These are phyloP conservation scores for Rhodotorula sp. DNA, from an alignment of 1,284 basidiomycete species.

Conservation along the genomic window DNA sequence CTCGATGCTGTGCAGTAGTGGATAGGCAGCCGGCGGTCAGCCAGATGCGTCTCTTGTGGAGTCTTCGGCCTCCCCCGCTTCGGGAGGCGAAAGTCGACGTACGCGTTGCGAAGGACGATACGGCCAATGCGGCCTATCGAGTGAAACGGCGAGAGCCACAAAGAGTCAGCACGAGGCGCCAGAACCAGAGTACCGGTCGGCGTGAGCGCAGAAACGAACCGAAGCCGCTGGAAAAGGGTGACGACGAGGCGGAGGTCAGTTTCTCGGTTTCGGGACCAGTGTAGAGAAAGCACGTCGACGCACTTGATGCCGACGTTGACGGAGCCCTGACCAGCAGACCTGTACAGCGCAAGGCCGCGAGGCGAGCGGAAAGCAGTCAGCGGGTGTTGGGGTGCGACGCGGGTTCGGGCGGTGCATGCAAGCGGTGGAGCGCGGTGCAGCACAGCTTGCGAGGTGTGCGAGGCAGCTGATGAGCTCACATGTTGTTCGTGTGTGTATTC, in stretches of 20 bases:
- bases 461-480: too few species aligned
- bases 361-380: not conserved
- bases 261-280: conserved; percentile 18
- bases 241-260: not conserved
- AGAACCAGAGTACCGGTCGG: too few species aligned
- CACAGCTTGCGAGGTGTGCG: too few species aligned
- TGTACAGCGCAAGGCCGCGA: not conserved
- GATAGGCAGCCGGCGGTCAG: not conserved
- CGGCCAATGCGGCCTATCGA: conserved; percentile 88
- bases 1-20: conserved; percentile 54
- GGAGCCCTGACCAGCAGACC: conserved; percentile 30
- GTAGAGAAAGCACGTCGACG: conserved; percentile 55
- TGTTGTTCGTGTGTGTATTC: too few species aligned
- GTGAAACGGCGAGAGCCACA: not conserved
- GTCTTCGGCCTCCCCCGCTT: too few species aligned
- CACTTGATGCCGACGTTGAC: conserved; percentile 86
- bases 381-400: not conserved
- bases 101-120: conserved; percentile 94
- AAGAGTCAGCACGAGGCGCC: not conserved
- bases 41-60: too few species aligned
- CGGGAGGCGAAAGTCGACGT: not conserved
- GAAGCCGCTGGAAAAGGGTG: conserved; percentile 61
- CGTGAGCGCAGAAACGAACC: conserved; percentile 60
- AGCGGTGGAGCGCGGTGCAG: too few species aligned
- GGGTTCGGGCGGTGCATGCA: too few species aligned